Conservation (phyloP, 768 basidiomycete species). For the Pleurotus platypus region DNA sequence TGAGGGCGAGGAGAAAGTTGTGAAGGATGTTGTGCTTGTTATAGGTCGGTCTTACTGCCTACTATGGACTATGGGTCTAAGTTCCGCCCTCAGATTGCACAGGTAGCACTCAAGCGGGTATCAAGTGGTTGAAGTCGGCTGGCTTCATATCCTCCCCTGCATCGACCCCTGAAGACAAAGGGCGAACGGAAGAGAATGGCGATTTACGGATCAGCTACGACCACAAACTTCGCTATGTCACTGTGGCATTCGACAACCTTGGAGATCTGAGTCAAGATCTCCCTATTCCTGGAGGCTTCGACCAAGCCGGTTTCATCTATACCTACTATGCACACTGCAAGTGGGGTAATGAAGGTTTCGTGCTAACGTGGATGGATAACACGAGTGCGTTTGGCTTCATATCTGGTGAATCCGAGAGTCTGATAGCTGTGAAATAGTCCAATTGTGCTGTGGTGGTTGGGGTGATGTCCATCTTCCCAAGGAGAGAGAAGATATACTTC, state of each 20-base stretch:
- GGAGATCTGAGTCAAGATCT: slow-evolving; percentile 9
- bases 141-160: slow-evolving; percentile 2
- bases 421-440: not conserved
- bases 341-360: not conserved
- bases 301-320: not conserved
- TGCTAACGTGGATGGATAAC: slow-evolving; percentile 7
- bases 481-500: not conserved
- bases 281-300: slow-evolving; percentile 11
- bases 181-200: not conserved
- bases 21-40: slow-evolving; percentile 10
- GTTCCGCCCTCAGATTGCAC: slow-evolving; percentile 15
- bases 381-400: no score
- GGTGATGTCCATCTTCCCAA: slow-evolving; percentile 2
- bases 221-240: slow-evolving; percentile 15
- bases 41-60: no score
- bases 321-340: slow-evolving; percentile 2
- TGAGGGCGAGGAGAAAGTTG: slow-evolving; percentile 3
- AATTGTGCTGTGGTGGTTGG: slow-evolving; percentile 7
- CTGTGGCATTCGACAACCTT: slow-evolving; percentile 13
- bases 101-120: slow-evolving; percentile 16
- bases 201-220: slow-evolving; percentile 7
- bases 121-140: slow-evolving; percentile 14
- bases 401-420: no score
- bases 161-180: not conserved
- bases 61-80: no score